These are phyloP conservation scores for Kregervanrija fluxuum DNA, from an alignment of 805 yeast genomes.

Conservation along the genomic window DNA sequence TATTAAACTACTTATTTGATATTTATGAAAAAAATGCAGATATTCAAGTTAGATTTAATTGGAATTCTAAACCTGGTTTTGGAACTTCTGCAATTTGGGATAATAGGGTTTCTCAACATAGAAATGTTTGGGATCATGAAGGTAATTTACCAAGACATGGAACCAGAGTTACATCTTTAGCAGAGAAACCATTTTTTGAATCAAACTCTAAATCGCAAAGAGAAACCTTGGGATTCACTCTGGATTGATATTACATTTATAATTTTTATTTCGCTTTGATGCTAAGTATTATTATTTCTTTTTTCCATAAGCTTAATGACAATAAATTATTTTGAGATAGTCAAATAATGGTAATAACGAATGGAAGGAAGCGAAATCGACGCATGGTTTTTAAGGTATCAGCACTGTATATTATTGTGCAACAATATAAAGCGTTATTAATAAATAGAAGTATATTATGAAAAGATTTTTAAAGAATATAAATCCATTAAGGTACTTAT, in stretches of 20 bases:
- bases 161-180: constrained; percentile 44
- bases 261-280: no score
- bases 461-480: no score
- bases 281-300: no score
- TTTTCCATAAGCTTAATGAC: no score
- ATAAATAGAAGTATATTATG: no score
- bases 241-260: constrained; percentile 13
- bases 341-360: no score
- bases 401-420: no score
- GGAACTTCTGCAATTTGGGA: constrained; percentile 45
- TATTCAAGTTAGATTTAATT: constrained; percentile 43
- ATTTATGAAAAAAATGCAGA: constrained; percentile 44
- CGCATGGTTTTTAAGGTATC: no score
- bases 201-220: constrained; percentile 42
- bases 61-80: constrained; percentile 33
- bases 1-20: constrained; percentile 37
- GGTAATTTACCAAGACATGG: constrained; percentile 41
- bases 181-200: constrained; percentile 45
- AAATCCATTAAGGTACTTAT: no score
- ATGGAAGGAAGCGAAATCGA: no score
- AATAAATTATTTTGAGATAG: no score
- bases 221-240: constrained; percentile 34
- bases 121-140: constrained; percentile 34
- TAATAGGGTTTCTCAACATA: constrained; percentile 37
- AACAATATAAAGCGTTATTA: no score